A percentile compares a stretch with the other conserved stretches of the same genome.
phyloP scores from a whole-genome alignment of 192 early-diverging fungal species.

The Chytriomyces hyalinus region DNA sequence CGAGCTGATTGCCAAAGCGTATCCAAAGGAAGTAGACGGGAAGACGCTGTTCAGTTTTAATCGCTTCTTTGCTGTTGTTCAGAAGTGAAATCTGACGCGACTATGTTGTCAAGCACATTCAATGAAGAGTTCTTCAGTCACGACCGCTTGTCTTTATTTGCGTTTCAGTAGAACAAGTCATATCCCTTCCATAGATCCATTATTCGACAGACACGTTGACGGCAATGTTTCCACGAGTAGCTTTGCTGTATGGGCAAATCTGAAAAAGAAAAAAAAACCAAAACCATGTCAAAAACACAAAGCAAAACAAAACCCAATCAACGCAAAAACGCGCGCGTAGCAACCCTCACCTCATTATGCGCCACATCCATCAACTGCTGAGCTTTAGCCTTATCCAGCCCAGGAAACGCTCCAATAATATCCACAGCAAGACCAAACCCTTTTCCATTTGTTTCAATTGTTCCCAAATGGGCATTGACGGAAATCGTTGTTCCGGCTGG shows the following conservation, averaged over 20 bases:
- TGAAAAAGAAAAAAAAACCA: constrained; percentile 1
- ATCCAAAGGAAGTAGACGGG: constrained; percentile 19
- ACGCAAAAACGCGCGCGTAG: not conserved
- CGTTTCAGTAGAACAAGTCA: not conserved
- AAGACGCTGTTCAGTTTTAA: constrained; percentile 6
- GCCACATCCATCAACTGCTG: constrained; percentile 40
- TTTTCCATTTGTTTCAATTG: constrained; percentile 12
- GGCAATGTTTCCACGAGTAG: constrained; percentile 44
- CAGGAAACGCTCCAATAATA: constrained; percentile 32
- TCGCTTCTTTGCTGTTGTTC: not conserved
- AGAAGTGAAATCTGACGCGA: not conserved
- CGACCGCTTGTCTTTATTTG: not conserved
- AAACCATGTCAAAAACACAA: not conserved
- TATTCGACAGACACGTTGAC: constrained; percentile 24
- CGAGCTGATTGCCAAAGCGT: constrained; percentile 16
- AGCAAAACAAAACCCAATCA: not conserved
- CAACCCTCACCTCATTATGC: constrained; percentile 22
- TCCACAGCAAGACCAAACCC: constrained; percentile 42
- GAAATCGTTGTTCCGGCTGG: constrained; percentile 41
- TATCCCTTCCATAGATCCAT: not conserved
- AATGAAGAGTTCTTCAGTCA: not conserved
- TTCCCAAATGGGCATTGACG: constrained; percentile 33
- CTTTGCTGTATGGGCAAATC: constrained; percentile 50
- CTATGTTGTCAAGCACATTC: too few species aligned
- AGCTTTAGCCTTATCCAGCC: constrained; percentile 39